Conservation (phyloP, 805 yeast species). For the Candida suzukii region DNA sequence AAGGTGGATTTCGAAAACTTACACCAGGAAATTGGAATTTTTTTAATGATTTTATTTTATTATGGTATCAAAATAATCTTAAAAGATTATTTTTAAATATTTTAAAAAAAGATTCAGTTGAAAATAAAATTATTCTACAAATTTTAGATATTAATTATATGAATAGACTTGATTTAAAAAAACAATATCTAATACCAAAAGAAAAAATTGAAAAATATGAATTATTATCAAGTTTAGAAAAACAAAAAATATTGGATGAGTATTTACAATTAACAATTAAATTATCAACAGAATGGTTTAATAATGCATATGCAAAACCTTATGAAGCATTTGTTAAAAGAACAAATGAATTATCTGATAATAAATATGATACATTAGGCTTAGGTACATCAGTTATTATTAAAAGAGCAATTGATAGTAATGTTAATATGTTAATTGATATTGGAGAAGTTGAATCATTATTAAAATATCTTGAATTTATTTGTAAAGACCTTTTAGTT, state of each 20-base stretch:
- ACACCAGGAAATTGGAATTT: conserved; percentile 76
- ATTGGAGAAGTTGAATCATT: conserved; percentile 23
- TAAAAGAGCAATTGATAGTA: conserved; percentile 19
- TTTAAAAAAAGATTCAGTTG: conserved; percentile 41
- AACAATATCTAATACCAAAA: conserved; percentile 42
- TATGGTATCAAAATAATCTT: conserved; percentile 60
- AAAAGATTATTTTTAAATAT: conserved; percentile 61
- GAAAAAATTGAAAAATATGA: conserved; percentile 36
- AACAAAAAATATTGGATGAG: conserved; percentile 68
- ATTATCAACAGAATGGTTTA: conserved; percentile 84
- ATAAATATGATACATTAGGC: conserved; percentile 17
- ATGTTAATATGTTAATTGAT: conserved; percentile 30
- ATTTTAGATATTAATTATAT: conserved; percentile 74
- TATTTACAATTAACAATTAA: conserved; percentile 62
- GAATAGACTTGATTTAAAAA: conserved; percentile 47
- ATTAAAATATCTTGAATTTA: conserved; percentile 16
- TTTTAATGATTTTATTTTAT: conserved; percentile 45
- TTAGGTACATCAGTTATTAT: conserved; percentile 21
- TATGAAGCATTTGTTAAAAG: conserved; percentile 55
- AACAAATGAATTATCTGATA: conserved; percentile 55
- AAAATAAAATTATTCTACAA: conserved; percentile 47
- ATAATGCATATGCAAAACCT: conserved; percentile 30
- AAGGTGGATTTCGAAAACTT: conserved; percentile 44
- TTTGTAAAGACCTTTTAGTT: conserved; percentile 15
- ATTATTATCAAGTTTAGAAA: conserved; percentile 45